Base-by-base conservation (phyloP, 2,329 filamentous ascomycete genomes). In the Monosporascus sp. region DNA sequence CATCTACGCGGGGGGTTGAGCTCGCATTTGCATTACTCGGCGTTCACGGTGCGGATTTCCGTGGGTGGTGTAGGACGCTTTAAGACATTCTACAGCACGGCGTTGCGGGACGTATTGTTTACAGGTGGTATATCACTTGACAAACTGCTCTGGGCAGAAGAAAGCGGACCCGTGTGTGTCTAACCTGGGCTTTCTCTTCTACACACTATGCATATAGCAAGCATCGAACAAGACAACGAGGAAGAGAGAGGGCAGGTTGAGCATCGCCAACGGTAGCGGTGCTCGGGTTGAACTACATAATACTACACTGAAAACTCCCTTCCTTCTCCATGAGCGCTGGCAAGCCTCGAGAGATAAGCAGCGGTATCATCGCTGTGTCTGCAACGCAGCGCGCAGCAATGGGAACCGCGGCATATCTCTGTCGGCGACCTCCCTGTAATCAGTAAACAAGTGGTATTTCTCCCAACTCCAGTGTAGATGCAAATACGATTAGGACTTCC, bases 231-330 rank as follows among this genome's bases (percentile, higher is more conserved):
- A 53, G 26, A 51, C 24, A 41, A 46, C 51, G 14, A 20, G n/a
- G 48, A 55, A 56, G 51, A 48, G 46, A 49, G 15, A 31, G 62
- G 51, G 49, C 60, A 55, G 61, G 57, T 58, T 60, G 63, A 62
- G 56, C 57, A 62, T 59, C 63, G 54, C 61, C 56, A 62, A 65
- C 57, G 26, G 48, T 24, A 51, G 57, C 60, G 62, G 63, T 56
- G 54, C 61, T 62, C 63, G 51, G 46, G 54, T 65, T 63, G 41
- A 58, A 61, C 65, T 63, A 59, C 62, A 63, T 60, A 51, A 50
- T 52, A 51, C 26, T 35, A 35, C 3, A 11, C 11, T 35, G 31
- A 14, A 35, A 35, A 14, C 5, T 5, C 31, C 11, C 31, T 35
- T 35, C 31, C 31, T 35, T 35, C 31, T 5, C 11, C 11, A 35